phyloP scores from a whole-genome alignment of 2,329 filamentous ascomycete species.

The Exophiala sideris region DNA sequence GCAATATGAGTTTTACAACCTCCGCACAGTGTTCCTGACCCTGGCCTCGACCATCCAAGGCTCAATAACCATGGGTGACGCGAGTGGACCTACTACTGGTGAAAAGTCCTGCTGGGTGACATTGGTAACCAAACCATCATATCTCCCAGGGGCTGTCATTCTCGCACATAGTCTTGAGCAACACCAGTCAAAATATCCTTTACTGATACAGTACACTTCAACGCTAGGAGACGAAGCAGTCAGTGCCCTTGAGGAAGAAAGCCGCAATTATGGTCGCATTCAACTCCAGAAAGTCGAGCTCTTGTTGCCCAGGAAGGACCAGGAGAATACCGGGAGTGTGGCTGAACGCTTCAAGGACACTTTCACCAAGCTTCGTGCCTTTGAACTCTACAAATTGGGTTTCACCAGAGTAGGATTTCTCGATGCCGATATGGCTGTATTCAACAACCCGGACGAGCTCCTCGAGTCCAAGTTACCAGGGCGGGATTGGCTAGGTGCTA shows the following conservation, averaged over 20 bases:
- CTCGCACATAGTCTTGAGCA: constrained; percentile 49
- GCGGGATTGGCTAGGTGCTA: constrained; percentile 45
- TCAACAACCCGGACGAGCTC: constrained; percentile 43
- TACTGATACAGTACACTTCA: constrained; percentile 50
- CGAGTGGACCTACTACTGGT: background rate
- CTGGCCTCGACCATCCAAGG: too few species aligned
- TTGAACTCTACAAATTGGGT: constrained; percentile 38
- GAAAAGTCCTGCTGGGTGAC: constrained; percentile 45
- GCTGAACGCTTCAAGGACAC: constrained; percentile 54
- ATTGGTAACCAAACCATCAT: constrained; percentile 50
- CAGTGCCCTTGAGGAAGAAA: constrained; percentile 42
- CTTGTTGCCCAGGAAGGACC: constrained; percentile 37
- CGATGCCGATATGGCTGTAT: constrained; percentile 52
- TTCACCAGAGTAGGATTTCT: constrained; percentile 48
- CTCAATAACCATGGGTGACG: background rate
- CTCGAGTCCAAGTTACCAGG: constrained; percentile 41
- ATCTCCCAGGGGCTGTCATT: constrained; percentile 51
- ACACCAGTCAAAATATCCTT: constrained; percentile 45
- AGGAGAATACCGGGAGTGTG: constrained; percentile 40
- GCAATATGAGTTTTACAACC: constrained; percentile 4
- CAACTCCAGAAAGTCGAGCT: constrained; percentile 40
- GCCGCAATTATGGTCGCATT: constrained; percentile 38
- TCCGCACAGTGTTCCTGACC: too few species aligned
- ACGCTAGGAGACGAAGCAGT: constrained; percentile 41
- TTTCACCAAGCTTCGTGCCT: constrained; percentile 56